Evolutionary conservation across 768 basidiomycete species (phyloP).

Genomic region (Neoboletus brunneissimus): DNA sequence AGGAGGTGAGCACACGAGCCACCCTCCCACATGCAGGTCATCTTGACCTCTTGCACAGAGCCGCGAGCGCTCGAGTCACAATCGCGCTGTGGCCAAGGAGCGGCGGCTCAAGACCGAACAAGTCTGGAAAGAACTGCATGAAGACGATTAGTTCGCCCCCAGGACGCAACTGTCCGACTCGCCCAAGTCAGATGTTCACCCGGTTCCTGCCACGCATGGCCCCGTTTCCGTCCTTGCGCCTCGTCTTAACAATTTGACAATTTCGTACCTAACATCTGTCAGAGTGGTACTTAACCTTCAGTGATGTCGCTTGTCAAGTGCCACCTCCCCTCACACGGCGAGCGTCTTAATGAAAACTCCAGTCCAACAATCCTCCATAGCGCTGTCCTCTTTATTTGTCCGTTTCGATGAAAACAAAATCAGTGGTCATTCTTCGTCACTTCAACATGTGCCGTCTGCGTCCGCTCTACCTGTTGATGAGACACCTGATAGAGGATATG

Average conservation of each 20-base stretch:
- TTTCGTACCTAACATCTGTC: slow-evolving; percentile 1
- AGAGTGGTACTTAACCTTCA: not conserved
- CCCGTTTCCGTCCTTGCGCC: not conserved
- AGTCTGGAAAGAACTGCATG: slow-evolving; percentile 60
- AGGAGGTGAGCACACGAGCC: slow-evolving; percentile 51
- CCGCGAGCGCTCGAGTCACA: slow-evolving; percentile 53
- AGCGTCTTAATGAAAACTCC: not conserved
- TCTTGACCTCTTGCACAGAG: slow-evolving; percentile 42
- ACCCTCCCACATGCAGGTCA: not conserved
- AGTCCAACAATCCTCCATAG: not conserved
- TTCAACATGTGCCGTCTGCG: not conserved
- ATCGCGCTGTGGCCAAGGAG: slow-evolving; percentile 60
- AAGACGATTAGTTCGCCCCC: slow-evolving; percentile 33
- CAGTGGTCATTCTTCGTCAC: not conserved
- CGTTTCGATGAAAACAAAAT: not conserved
- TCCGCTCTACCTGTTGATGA: slow-evolving; percentile 4
- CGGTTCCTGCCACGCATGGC: not conserved
- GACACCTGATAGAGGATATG: slow-evolving; percentile 33
- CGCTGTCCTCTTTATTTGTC: not conserved
- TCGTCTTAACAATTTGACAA: not conserved
- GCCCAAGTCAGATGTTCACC: not conserved
- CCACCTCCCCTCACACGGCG: not conserved
- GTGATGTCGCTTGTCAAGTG: not conserved
- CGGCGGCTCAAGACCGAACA: slow-evolving; percentile 54
- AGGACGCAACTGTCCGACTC: not conserved